phyloP scores from a whole-genome alignment of 2,329 filamentous ascomycete genomes.

The Catunica adiposa region DNA sequence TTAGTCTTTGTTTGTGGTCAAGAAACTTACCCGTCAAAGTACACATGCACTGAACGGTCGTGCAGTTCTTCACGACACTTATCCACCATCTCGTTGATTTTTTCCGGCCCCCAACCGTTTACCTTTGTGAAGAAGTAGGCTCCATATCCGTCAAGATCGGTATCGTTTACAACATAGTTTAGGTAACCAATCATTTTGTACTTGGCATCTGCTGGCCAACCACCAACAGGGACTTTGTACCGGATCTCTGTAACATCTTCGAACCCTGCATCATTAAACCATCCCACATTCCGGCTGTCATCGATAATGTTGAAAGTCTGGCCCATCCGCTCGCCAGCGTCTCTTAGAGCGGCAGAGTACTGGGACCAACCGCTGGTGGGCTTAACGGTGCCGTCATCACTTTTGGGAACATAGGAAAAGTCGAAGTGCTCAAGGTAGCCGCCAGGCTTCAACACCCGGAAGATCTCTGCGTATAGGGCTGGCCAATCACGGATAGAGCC shows the following conservation, averaged over 20 bases:
- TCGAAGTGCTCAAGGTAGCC: conserved; percentile 27
- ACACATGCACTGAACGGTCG: conserved; percentile 23
- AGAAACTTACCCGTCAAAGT: conserved; percentile 24
- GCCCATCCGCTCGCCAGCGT: conserved; percentile 20
- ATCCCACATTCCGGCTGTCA: conserved; percentile 15
- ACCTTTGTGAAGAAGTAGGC: conserved; percentile 24
- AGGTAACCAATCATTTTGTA: conserved; percentile 29
- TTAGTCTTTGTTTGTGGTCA: not conserved
- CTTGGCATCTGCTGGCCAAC: conserved; percentile 29
- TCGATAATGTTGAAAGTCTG: conserved; percentile 19
- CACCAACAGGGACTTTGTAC: conserved; percentile 25
- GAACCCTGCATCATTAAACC: conserved; percentile 19
- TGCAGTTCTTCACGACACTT: conserved; percentile 22
- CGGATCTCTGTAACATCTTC: conserved; percentile 17
- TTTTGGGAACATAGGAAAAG: conserved; percentile 24
- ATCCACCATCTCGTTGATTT: conserved; percentile 22
- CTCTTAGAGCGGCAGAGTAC: conserved; percentile 20
- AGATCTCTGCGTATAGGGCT: conserved; percentile 33
- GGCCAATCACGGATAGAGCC: conserved; percentile 38
- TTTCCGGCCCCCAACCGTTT: conserved; percentile 22
- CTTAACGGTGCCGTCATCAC: conserved; percentile 21
- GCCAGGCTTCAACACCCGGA: conserved; percentile 37
- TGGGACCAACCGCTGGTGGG: conserved; percentile 17
- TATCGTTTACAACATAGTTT: conserved; percentile 21
- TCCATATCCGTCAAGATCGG: conserved; percentile 23